Evolutionary conservation across 495 filamentous ascomycete genomes (phyloP).

Genomic region (Podospora comata): DNA sequence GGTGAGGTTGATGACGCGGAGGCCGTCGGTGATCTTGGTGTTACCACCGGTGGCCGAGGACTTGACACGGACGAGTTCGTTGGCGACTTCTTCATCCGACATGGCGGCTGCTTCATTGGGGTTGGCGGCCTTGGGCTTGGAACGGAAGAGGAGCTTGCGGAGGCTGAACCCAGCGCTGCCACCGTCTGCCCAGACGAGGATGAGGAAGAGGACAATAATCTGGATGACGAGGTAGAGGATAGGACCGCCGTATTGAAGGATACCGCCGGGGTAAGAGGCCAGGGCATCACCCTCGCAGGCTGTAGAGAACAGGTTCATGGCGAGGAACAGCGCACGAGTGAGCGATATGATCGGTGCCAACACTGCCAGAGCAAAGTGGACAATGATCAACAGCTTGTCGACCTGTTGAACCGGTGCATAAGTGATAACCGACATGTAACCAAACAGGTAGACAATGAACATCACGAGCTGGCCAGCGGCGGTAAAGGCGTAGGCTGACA

Average conservation of each 20-base stretch:
- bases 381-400: conserved; percentile 55
- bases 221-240: conserved; percentile 75
- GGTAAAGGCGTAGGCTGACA: conserved; percentile 52
- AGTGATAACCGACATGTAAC: conserved; percentile 64
- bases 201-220: conserved; percentile 58
- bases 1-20: conserved; percentile 70
- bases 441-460: conserved; percentile 76
- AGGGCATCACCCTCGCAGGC: conserved; percentile 61
- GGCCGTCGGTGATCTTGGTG: conserved; percentile 56
- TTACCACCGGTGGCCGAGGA: conserved; percentile 43
- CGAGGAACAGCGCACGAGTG: conserved; percentile 63
- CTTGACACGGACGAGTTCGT: conserved; percentile 45
- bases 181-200: conserved; percentile 70
- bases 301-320: conserved; percentile 74
- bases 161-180: conserved; percentile 54
- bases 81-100: conserved; percentile 46
- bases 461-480: conserved; percentile 69
- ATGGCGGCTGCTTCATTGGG: conserved; percentile 20
- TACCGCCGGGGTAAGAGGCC: conserved; percentile 64
- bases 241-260: conserved; percentile 72
- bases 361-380: conserved; percentile 64
- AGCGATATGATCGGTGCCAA: conserved; percentile 69
- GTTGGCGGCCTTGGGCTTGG: neutral
- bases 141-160: conserved; percentile 35
- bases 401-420: conserved; percentile 61